These are phyloP conservation scores for Sonneratia caseolaris DNA, from an alignment of 345 rosid genomes.

Conservation along the genomic window DNA sequence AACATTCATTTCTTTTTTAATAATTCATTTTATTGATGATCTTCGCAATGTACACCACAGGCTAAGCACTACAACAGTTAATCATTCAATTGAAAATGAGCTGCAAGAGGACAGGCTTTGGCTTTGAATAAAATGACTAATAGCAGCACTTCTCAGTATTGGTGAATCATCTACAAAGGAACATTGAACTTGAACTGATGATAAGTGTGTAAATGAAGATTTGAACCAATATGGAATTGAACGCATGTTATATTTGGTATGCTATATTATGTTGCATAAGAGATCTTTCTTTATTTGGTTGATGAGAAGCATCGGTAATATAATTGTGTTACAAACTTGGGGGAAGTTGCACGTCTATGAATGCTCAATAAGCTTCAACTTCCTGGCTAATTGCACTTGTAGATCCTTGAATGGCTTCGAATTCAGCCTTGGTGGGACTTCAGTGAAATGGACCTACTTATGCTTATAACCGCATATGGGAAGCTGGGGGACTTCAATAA, in stretches of 20 bases:
- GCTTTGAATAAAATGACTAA: background rate
- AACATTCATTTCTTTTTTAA: background rate
- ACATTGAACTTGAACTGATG: background rate
- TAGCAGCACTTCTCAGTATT: background rate
- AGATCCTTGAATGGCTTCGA: constrained; percentile 94
- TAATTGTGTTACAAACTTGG: background rate
- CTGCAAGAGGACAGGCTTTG: background rate
- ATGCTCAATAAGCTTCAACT: background rate
- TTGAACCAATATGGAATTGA: background rate
- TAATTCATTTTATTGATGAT: background rate
- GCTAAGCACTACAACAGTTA: too few relatives aligned
- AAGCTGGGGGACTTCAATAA: constrained; percentile 76
- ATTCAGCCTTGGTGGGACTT: constrained; percentile 83
- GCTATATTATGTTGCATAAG: background rate
- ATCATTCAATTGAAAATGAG: background rate
- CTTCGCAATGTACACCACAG: background rate
- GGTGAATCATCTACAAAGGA: background rate
- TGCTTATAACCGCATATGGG: constrained; percentile 89
- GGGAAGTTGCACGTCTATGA: background rate
- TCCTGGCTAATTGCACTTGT: constrained; percentile 14
- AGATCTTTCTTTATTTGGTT: background rate
- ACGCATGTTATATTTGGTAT: background rate
- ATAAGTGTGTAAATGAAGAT: too few relatives aligned
- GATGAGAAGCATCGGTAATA: background rate
- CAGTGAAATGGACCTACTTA: constrained; percentile 71